These are phyloP conservation scores for Pichia sp. DNA, from an alignment of 1,139 yeast species.

Conservation along the genomic window DNA sequence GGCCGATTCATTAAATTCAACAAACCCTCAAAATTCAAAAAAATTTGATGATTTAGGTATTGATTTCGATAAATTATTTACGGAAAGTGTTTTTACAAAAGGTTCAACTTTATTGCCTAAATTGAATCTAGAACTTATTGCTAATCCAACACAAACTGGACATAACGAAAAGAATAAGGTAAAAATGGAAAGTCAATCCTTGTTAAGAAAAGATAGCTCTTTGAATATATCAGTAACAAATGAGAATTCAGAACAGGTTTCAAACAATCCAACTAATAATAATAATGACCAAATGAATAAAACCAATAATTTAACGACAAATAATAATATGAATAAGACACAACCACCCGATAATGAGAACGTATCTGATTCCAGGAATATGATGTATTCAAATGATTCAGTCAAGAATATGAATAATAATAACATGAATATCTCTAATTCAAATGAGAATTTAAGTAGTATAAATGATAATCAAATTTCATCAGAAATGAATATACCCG, in stretches of 20 bases:
- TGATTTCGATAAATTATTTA: conserved; percentile 21
- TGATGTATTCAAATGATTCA: no score
- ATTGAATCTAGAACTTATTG: conserved; percentile 8
- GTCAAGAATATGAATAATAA: no score
- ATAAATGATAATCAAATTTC: no score
- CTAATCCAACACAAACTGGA: no score
- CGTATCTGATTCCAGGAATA: not conserved
- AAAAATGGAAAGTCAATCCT: no score
- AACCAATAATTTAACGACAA: not conserved
- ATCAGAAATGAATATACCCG: conserved; percentile 9
- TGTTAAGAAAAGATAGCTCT: no score
- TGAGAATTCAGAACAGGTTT: no score
- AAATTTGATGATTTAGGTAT: conserved; percentile 19
- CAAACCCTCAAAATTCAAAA: conserved; percentile 9
- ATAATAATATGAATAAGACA: no score
- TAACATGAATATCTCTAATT: not conserved
- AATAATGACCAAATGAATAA: not conserved
- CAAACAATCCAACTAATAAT: not conserved
- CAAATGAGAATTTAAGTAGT: no score
- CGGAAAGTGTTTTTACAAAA: conserved; percentile 34
- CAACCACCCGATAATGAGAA: not conserved
- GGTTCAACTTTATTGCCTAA: conserved; percentile 30
- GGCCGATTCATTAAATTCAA: conserved; percentile 1
- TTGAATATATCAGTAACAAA: no score
- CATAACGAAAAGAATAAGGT: no score